A percentile compares a stretch with the other conserved stretches of the same genome.
These are phyloP conservation scores for Glonium stellatum DNA, from an alignment of 495 filamentous ascomycete genomes.

Conservation along the genomic window DNA sequence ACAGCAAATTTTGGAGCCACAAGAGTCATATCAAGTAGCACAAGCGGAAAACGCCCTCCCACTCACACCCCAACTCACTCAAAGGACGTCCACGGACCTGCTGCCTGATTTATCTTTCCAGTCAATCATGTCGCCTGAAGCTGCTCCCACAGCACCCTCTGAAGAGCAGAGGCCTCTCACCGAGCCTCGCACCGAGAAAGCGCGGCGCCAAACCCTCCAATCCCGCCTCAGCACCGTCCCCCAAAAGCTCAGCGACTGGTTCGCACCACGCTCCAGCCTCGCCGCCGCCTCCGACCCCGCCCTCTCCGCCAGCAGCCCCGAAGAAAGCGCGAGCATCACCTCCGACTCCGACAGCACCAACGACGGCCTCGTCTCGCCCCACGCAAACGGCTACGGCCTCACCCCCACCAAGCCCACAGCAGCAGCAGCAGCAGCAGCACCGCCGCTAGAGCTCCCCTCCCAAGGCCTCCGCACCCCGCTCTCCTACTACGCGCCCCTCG, in stretches of 20 bases:
- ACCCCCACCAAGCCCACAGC: not conserved
- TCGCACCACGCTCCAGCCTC: constrained; percentile 19
- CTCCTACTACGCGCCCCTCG: constrained; percentile 63
- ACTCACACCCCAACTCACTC: constrained; percentile 23
- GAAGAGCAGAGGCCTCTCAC: not conserved
- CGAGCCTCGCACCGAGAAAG: not conserved
- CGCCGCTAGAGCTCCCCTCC: constrained; percentile 24
- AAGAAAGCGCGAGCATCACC: not conserved
- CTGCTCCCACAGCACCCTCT: not conserved
- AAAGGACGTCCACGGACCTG: constrained; percentile 12
- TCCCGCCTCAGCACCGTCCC: constrained; percentile 14
- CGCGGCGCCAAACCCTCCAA: not conserved
- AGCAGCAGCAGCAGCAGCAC: too few relatives aligned
- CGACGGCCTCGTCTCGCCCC: not conserved
- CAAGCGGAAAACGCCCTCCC: constrained; percentile 14
- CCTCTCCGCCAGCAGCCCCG: not conserved
- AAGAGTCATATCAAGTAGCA: not conserved
- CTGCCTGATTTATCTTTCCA: constrained; percentile 3
- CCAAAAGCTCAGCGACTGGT: constrained; percentile 31
- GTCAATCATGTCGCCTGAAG: constrained; percentile 4
- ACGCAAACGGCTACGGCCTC: constrained; percentile 4
- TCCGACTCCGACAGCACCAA: not conserved
- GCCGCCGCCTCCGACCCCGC: not conserved
- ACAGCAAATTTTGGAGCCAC: not conserved
- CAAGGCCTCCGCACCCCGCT: constrained; percentile 54